A percentile compares a stretch with the other conserved stretches of the same genome.
Conservation (phyloP, 176 grass and related monocot species). For the Bothriochloa decipiens region DNA sequence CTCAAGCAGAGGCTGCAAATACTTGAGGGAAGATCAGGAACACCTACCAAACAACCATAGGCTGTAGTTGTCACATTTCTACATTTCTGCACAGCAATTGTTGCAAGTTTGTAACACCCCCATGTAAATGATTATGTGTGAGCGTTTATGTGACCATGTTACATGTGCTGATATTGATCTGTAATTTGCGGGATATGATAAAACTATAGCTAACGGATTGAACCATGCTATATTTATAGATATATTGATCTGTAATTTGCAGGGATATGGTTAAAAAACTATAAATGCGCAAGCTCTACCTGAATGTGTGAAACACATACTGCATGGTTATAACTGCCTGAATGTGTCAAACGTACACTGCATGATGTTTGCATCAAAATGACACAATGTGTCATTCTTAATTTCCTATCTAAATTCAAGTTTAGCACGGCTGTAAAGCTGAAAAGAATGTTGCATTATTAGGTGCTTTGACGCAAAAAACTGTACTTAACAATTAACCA, state of each 20-base stretch:
- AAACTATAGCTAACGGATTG: background rate
- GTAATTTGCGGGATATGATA: conserved; percentile 18
- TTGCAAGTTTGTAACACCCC: conserved; percentile 5
- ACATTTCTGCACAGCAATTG: background rate
- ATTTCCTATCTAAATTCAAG: background rate
- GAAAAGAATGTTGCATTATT: background rate
- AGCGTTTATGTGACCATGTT: conserved; percentile 18
- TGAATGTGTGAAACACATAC: background rate
- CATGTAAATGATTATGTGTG: conserved; percentile 39
- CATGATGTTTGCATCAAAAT: background rate
- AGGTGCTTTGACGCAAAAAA: background rate
- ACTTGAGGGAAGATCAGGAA: conserved; percentile 59
- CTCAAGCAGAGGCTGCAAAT: conserved; percentile 81
- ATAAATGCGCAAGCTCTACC: background rate
- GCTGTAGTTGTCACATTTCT: conserved; percentile 3
- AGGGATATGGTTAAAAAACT: background rate
- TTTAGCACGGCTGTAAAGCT: background rate
- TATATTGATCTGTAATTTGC: conserved; percentile 17
- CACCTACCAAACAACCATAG: conserved; percentile 74
- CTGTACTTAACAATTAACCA: background rate
- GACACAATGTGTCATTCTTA: background rate
- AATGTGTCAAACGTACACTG: background rate
- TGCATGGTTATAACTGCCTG: no score
- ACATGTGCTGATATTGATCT: background rate
- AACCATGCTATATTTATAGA: background rate